Conservation (phyloP, 345 rosid genomes). For the Pistacia atlantica region DNA sequence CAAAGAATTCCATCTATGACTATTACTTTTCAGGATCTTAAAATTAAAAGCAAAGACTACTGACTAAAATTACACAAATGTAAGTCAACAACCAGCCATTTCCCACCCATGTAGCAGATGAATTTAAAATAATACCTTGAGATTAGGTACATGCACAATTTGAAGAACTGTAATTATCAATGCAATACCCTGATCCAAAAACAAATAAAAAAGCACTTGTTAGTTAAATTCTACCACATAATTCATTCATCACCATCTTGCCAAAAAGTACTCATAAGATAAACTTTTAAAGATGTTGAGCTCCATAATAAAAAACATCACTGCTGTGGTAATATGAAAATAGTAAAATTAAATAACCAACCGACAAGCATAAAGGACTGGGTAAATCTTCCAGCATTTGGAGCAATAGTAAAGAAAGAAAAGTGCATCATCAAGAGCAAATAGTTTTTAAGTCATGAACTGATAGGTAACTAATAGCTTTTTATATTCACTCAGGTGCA, state of each 20-base stretch:
- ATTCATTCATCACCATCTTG: slow-evolving; percentile 5
- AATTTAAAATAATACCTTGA: slow-evolving; percentile 60
- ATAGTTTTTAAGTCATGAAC: background rate
- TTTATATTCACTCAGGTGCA: too few species aligned
- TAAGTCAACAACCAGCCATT: background rate
- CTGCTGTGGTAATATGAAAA: background rate
- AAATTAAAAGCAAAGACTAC: background rate
- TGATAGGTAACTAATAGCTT: too few species aligned
- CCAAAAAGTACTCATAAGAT: background rate
- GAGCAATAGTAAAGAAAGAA: background rate
- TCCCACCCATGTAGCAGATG: slow-evolving; percentile 3
- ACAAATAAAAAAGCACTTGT: slow-evolving; percentile 17
- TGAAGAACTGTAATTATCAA: slow-evolving; percentile 93
- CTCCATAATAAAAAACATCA: background rate
- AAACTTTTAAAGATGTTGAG: background rate
- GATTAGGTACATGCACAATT: slow-evolving; percentile 94
- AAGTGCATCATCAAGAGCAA: slow-evolving; percentile 1
- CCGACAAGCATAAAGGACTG: background rate
- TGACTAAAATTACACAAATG: background rate
- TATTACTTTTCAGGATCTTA: slow-evolving; percentile 2
- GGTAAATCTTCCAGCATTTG: background rate
- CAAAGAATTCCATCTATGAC: background rate
- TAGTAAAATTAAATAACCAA: background rate
- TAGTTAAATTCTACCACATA: slow-evolving; percentile 9
- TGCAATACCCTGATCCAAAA: slow-evolving; percentile 78